Percentiles rank a stretch among this genome's conserved stretches.
Conservation (phyloP, 345 rosid species). For the Dovyalis caffra region DNA sequence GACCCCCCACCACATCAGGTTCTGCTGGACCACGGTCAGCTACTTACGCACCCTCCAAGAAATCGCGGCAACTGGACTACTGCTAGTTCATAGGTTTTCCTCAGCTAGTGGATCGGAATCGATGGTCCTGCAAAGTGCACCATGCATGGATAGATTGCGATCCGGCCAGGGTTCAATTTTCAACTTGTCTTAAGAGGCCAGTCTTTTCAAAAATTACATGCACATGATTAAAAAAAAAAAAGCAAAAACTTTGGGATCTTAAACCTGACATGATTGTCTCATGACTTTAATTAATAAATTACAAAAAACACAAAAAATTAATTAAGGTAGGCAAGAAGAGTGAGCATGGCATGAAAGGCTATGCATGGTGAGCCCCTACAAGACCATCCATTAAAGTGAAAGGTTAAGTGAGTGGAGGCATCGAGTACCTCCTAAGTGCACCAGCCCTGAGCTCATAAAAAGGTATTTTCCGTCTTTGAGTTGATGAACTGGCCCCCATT, state of each 20-base stretch:
- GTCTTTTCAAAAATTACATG: not conserved
- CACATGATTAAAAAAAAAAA: not conserved
- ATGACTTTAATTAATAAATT: not conserved
- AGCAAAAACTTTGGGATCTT: not conserved
- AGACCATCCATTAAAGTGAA: not conserved
- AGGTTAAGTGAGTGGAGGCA: constrained; percentile 6
- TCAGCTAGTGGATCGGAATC: constrained; percentile 1
- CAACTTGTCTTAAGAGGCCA: too few species aligned
- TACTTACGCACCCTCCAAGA: not conserved
- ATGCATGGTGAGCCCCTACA: not conserved
- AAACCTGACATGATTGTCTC: not conserved
- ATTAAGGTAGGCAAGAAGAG: not conserved
- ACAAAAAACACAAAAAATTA: not conserved
- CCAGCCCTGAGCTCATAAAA: not conserved
- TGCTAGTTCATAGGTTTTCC: not conserved
- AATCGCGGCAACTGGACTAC: not conserved
- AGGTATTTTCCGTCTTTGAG: constrained; percentile 13
- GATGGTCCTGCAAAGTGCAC: not conserved
- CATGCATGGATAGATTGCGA: not conserved
- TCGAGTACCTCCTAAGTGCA: constrained; percentile 3
- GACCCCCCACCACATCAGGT: constrained; percentile 5
- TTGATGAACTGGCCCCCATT: constrained; percentile 6
- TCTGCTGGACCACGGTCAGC: constrained; percentile 3
- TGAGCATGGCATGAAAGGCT: not conserved
- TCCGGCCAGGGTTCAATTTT: not conserved